Evolutionary conservation across 106 monocot species (phyloP), one percentile per base, ranked within the genome.

Genomic region (Dioscorea zingiberensis): DNA sequence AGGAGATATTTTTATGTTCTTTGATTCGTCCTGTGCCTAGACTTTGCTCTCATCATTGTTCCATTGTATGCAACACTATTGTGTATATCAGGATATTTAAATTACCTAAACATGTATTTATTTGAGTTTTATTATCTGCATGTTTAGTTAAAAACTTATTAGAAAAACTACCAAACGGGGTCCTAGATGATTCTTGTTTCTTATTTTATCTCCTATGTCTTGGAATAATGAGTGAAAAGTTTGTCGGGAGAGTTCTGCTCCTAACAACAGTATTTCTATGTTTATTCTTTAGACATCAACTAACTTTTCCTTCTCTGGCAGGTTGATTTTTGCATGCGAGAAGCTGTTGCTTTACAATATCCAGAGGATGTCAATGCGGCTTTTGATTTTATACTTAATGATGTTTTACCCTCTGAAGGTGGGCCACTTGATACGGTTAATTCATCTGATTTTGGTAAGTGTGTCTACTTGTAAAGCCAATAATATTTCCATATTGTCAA

Each of bases 311-410:
- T 64, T 68, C 51, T 44, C 5, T 16, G 62, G 25, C 74, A 88
- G 88, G 75, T 88, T 59, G 88, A 88, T 67, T 23, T 49, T 14
- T 77, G 78, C 15, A 78, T 88, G 48, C 64, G 81, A 19, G 78
- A 62, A 62, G 77, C 80, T 69, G 70, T 81, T 17, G 84, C 84
- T 9, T 69, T 74, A 66, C 81, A 88, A 65, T 71, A 84, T 63
- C 62, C 30, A 4, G 26, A 71, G n/a, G 84, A 88, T 66, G 71
- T 72, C 59, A 67, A 84, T 61, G 77, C 74, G 69, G 88, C 88
- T 25, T 62, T 72, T 56, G 84, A 78, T 30, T 88, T 84, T 67
- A 69, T 84, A 53, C 60, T 84, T 32, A 47, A 46, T 54, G 81
- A 88, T 32, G 78, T 88, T 53, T 59, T 78, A 59, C 81, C 72